These are phyloP conservation scores for Pythium aristosporum DNA, from an alignment of 352 stramenopile genomes.

Conservation along the genomic window DNA sequence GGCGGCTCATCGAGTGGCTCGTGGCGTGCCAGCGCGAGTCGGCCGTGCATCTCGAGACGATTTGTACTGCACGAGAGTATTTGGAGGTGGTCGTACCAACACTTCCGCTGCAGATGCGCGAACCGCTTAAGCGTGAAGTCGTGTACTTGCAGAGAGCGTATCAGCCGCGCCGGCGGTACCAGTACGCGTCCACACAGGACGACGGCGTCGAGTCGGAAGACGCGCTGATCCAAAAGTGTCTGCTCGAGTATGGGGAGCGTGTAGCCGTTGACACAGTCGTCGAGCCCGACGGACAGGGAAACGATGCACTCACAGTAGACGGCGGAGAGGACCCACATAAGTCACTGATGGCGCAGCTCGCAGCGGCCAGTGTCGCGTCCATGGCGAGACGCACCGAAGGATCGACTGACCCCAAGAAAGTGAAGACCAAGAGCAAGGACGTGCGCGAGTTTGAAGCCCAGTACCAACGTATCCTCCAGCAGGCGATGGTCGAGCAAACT, in stretches of 20 bases:
- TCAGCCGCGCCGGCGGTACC: slow-evolving; percentile 42
- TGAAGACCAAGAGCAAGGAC: slow-evolving; percentile 22
- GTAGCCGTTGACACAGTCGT: slow-evolving; percentile 25
- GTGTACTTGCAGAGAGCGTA: slow-evolving; percentile 40
- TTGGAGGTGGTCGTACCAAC: slow-evolving; percentile 24
- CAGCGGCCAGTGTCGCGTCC: slow-evolving; percentile 9
- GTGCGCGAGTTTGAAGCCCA: slow-evolving; percentile 54
- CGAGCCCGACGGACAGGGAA: not conserved
- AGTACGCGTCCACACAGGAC: slow-evolving; percentile 26
- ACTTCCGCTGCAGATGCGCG: not conserved
- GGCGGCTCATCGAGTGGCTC: slow-evolving; percentile 55
- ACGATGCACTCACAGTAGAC: not conserved
- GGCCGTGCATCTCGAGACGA: slow-evolving; percentile 32
- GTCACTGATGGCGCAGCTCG: slow-evolving; percentile 25
- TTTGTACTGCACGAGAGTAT: slow-evolving; percentile 34
- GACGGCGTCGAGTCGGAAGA: slow-evolving; percentile 49
- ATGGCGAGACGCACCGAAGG: not conserved
- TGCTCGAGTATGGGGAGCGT: slow-evolving; percentile 79
- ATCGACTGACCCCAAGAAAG: not conserved
- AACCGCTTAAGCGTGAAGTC: slow-evolving; percentile 45
- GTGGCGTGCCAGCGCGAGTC: slow-evolving; percentile 21
- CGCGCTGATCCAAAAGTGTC: slow-evolving; percentile 70
- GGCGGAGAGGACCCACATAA: not conserved
- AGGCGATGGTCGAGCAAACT: slow-evolving; percentile 53
- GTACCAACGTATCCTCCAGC: slow-evolving; percentile 54